Base-by-base conservation (phyloP, 163 green algal species). In the Scenedesmus sp. region DNA sequence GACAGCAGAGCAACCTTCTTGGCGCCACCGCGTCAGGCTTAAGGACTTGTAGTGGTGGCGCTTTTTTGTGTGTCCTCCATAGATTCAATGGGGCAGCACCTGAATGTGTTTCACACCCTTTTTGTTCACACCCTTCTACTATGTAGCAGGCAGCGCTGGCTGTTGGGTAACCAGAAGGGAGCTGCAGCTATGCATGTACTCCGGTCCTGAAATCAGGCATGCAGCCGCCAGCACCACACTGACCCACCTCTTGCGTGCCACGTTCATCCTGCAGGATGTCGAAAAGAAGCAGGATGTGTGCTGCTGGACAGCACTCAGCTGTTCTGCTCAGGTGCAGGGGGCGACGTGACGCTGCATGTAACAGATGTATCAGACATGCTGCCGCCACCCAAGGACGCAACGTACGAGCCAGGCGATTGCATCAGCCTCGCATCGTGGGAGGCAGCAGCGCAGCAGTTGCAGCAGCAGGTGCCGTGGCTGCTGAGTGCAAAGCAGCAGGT, bases 381-480 rank as follows among this genome's bases (percentile, higher is more conserved):
- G 26, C 65, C 30, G 18, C 65, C 65, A 0, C 30, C 65, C 26
- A 7, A 76, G 24, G 65, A 40, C 18, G 30, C 30, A 5, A 20
- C 30, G 2, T 7, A 37, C 4, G 30, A 20, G 1, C 2, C 65
- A 76, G 30, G 3, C 7, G 65, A 76, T 10, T 76, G 65, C 65
- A 76, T 76, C 30, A 76, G 65, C 65, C 30, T 76, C 4, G 65
- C 26, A 40, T 6, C 15, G 10, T 76, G 65, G 65, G 30, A 76
- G 30, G 65, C 65, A 20, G 65, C 65, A 76, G 65, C 65, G 26
- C 65, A 40, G 65, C 65, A 76, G 81, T 44, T 86, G 81, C 81
- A 59, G 43, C n/a, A 56, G 43, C 81, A 86, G 51, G 81, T 40
- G 56, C 56, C 56, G 22, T 9, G 1, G 16, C 56, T 70, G 16